Conservation (phyloP, 306 rosid species). For the Sicyos baderoa region DNA sequence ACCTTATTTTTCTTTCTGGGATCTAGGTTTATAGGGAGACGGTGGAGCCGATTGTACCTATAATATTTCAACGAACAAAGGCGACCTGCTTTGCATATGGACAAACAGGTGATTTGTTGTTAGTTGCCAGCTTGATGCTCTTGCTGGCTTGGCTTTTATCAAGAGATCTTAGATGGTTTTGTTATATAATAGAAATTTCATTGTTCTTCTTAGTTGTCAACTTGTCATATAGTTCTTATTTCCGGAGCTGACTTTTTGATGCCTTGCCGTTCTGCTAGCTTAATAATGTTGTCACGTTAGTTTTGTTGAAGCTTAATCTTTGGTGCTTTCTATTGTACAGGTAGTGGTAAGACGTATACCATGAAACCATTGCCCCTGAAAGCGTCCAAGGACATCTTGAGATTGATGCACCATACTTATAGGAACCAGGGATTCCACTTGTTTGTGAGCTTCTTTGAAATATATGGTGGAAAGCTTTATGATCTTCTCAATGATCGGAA, state of each 20-base stretch:
- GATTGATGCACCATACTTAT: slow-evolving; percentile 96
- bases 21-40: slow-evolving; percentile 87
- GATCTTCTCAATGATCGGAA: slow-evolving; percentile 93
- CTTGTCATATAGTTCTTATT: not conserved
- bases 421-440: slow-evolving; percentile 82
- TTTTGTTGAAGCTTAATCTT: slow-evolving; percentile 6
- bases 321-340: slow-evolving; percentile 36
- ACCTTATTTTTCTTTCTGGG: not conserved
- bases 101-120: slow-evolving; percentile 70
- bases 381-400: slow-evolving; percentile 90
- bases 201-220: not conserved
- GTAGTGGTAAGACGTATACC: slow-evolving; percentile 93
- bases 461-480: slow-evolving; percentile 92
- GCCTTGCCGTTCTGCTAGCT: slow-evolving; percentile 2
- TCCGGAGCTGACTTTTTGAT: not conserved
- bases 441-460: slow-evolving; percentile 96
- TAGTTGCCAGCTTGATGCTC: slow-evolving; percentile 23
- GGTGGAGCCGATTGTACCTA: slow-evolving; percentile 98
- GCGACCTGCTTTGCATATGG: slow-evolving; percentile 99
- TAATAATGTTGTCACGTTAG: not conserved
- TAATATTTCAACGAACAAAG: slow-evolving; percentile 91
- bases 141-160: slow-evolving; percentile 15
- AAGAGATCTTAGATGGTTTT: not conserved
- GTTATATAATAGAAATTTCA: not conserved
- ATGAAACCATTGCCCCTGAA: slow-evolving; percentile 96